Percentiles rank a stretch among this genome's conserved stretches.
These are phyloP conservation scores for Penicillium robsamsonii DNA, from an alignment of 495 filamentous ascomycete species.

Conservation along the genomic window DNA sequence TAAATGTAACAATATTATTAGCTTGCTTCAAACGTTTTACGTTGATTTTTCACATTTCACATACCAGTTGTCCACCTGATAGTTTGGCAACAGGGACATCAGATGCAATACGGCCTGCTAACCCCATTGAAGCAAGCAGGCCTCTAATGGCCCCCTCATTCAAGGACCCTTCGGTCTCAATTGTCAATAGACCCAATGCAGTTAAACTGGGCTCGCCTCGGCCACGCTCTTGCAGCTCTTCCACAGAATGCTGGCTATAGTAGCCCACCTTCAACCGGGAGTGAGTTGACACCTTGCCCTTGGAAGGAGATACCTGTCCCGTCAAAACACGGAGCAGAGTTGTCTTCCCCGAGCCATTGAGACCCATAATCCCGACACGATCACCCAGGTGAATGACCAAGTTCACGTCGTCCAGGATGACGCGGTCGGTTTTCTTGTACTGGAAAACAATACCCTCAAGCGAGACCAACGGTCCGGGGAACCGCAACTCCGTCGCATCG, in stretches of 20 bases:
- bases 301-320: constrained; percentile 37
- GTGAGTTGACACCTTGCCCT: constrained; percentile 60
- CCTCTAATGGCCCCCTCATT: constrained; percentile 62
- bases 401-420: constrained; percentile 55
- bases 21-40: not conserved
- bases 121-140: constrained; percentile 61
- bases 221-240: constrained; percentile 55
- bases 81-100: constrained; percentile 67
- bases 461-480: constrained; percentile 68
- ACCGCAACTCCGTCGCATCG: constrained; percentile 63
- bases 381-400: constrained; percentile 67
- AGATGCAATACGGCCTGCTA: constrained; percentile 62
- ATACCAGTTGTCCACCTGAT: constrained; percentile 69
- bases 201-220: constrained; percentile 51
- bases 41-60: constrained; percentile 1
- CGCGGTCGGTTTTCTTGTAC: constrained; percentile 45
- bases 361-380: constrained; percentile 68
- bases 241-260: constrained; percentile 76
- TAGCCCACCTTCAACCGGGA: constrained; percentile 65
- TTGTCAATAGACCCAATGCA: constrained; percentile 57
- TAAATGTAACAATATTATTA: constrained; percentile 15
- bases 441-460: constrained; percentile 62
- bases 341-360: constrained; percentile 74
- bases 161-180: constrained; percentile 45
- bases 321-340: constrained; percentile 62